A percentile compares a stretch with the other conserved stretches of the same genome.
phyloP scores from a whole-genome alignment of 2,329 filamentous ascomycete genomes.

The Camillea tinctor region DNA sequence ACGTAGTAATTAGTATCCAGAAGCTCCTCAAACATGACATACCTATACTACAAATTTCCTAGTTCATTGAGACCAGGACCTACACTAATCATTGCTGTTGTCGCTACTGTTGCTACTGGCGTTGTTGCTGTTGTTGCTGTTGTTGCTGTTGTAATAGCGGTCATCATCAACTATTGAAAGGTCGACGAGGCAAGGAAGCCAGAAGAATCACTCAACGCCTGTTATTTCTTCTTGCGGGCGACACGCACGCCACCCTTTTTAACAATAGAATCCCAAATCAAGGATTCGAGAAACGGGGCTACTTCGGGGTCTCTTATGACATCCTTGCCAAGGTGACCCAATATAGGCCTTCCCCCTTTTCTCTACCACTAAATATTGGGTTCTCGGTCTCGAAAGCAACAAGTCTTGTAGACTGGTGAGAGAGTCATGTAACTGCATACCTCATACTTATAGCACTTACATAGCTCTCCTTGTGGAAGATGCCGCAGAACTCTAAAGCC shows the following conservation, averaged over 20 bases:
- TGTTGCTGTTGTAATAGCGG: too few relatives aligned
- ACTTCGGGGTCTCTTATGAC: conserved; percentile 22
- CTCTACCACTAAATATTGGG: neutral
- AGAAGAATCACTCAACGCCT: neutral
- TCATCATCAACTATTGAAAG: neutral
- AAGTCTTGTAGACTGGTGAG: neutral
- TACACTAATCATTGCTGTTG: too few relatives aligned
- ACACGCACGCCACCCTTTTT: neutral
- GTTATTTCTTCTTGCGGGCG: neutral
- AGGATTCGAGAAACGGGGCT: conserved; percentile 19
- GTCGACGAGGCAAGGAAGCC: neutral
- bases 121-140: too few relatives aligned
- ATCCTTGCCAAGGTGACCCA: conserved; percentile 17
- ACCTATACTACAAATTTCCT: too few relatives aligned
- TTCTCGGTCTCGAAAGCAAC: neutral
- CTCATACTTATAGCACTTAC: neutral
- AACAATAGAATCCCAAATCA: conserved; percentile 8
- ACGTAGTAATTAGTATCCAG: too few relatives aligned
- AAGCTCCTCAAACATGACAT: too few relatives aligned
- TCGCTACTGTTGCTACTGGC: too few relatives aligned
- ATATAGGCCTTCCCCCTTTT: neutral
- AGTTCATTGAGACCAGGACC: too few relatives aligned
- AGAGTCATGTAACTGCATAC: neutral
- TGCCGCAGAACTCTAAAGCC: neutral
- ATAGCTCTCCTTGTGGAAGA: neutral